Conservation (phyloP, 495 filamentous ascomycete species). For the Tuber umbilicatum region DNA sequence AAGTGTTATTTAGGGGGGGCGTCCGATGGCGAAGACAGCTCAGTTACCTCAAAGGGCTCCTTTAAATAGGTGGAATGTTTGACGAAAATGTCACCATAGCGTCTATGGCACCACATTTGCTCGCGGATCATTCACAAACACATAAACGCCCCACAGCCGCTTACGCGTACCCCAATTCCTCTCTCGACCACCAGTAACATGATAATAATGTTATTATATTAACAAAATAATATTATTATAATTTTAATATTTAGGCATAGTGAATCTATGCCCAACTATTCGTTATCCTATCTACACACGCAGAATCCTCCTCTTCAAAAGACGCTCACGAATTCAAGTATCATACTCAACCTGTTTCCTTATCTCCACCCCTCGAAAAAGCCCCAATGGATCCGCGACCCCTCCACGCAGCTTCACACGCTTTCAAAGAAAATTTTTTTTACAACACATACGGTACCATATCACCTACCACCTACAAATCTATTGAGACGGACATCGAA, state of each 20-base stretch:
- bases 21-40: not conserved
- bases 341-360: not conserved
- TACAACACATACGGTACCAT: too few species aligned
- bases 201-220: too few species aligned
- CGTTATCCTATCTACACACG: not conserved
- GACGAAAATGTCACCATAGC: not conserved
- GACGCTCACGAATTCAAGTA: not conserved
- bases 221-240: too few species aligned
- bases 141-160: not conserved
- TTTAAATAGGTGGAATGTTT: not conserved
- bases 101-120: not conserved
- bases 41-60: not conserved
- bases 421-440: not conserved
- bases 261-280: not conserved
- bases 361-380: not conserved
- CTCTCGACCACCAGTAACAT: not conserved
- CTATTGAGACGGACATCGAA: slow-evolving; percentile 37
- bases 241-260: not conserved
- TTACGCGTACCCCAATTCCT: not conserved
- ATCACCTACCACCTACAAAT: too few species aligned
- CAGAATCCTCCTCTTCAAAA: not conserved
- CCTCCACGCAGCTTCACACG: too few species aligned
- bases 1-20: not conserved
- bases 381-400: not conserved
- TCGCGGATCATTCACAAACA: not conserved